Evolutionary conservation across 805 yeast genomes (phyloP).

Genomic region (Candida arabinofermentans): DNA sequence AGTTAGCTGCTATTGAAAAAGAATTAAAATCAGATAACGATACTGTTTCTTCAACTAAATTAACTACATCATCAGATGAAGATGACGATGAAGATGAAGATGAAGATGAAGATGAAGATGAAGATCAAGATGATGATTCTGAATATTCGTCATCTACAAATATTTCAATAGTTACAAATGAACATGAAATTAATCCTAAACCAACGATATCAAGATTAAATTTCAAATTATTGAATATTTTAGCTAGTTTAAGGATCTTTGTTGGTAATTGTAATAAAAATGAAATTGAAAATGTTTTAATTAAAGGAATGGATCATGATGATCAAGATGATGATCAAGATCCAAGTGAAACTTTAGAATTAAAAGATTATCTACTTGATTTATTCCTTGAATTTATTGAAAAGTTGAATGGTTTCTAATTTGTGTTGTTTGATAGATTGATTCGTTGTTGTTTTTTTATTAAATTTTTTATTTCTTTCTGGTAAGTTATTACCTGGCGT

Average conservation of each 20-base stretch:
- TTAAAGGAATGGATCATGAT: slow-evolving; percentile 16
- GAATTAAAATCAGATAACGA: slow-evolving; percentile 1
- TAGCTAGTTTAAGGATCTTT: slow-evolving; percentile 30
- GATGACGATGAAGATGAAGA: slow-evolving; percentile 3
- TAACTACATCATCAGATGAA: slow-evolving; percentile 2
- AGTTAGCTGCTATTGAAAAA: neutral
- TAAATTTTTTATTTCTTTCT: too few species aligned
- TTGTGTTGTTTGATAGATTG: neutral
- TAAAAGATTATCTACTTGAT: slow-evolving; percentile 24
- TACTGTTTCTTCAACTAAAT: neutral
- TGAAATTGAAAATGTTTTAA: slow-evolving; percentile 6
- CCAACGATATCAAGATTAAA: slow-evolving; percentile 22
- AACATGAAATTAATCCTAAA: slow-evolving; percentile 3
- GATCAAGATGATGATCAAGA: neutral
- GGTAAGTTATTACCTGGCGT: too few species aligned
- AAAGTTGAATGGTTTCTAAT: slow-evolving; percentile 20
- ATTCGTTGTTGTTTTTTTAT: neutral
- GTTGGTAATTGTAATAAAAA: slow-evolving; percentile 21
- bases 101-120: neutral
- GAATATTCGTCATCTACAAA: neutral
- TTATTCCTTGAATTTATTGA: slow-evolving; percentile 21
- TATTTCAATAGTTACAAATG: slow-evolving; percentile 3
- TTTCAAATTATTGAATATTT: slow-evolving; percentile 24
- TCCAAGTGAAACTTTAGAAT: slow-evolving; percentile 3
- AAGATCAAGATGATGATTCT: slow-evolving; percentile 3